Conservation (phyloP, 1,139 yeast genomes). For the Nakaseomyces delphensis region DNA sequence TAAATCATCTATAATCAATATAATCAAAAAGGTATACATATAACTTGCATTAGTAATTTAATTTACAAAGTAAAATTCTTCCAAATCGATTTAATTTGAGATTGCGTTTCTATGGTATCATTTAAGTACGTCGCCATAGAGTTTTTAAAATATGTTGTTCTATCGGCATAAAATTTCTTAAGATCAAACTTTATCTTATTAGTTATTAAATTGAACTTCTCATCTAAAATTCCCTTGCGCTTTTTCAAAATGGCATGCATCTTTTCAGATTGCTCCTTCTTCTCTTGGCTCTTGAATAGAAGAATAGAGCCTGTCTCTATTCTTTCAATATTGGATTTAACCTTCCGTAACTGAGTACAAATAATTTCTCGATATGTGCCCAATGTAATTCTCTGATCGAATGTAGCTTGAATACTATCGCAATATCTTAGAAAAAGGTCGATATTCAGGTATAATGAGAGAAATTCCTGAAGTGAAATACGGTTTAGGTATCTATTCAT, state of each 20-base stretch:
- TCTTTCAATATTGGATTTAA: background rate
- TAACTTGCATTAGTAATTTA: background rate
- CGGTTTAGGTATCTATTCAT: slow-evolving; percentile 64
- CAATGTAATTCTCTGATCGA: slow-evolving; percentile 59
- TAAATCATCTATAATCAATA: background rate
- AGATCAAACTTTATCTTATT: background rate
- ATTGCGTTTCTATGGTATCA: background rate
- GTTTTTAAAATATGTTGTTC: background rate
- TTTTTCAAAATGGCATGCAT: background rate
- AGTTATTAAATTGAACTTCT: background rate
- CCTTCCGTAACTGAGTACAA: slow-evolving; percentile 1
- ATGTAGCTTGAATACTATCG: slow-evolving; percentile 58
- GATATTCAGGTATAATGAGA: slow-evolving; percentile 70
- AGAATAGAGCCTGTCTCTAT: background rate
- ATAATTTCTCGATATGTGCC: slow-evolving; percentile 1
- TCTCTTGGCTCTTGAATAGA: slow-evolving; percentile 1
- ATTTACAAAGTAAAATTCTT: background rate
- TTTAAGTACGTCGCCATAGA: background rate
- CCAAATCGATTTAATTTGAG: background rate
- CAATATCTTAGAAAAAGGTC: slow-evolving; percentile 73
- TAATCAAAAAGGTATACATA: background rate
- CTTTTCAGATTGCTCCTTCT: slow-evolving; percentile 1
- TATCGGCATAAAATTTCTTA: slow-evolving; percentile 1
- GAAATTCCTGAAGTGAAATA: slow-evolving; percentile 66
- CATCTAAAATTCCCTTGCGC: background rate